Conservation (phyloP, 192 early-diverging fungal species). For the Gryganskiella cystojenkinii region DNA sequence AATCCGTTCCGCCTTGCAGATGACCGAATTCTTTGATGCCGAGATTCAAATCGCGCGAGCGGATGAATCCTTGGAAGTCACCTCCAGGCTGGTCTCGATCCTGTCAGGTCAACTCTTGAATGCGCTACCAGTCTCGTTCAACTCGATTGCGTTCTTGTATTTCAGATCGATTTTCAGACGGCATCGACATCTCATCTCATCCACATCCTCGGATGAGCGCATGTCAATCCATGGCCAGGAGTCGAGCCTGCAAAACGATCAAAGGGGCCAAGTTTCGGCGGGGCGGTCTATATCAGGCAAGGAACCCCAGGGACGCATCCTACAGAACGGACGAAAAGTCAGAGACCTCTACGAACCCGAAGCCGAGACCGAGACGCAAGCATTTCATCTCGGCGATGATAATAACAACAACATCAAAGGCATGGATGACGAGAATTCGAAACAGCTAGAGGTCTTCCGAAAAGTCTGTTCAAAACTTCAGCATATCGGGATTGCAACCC, state of each 20-base stretch:
- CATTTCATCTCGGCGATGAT: too few relatives aligned
- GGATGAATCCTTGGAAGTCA: slow-evolving; percentile 21
- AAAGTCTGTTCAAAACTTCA: slow-evolving; percentile 25
- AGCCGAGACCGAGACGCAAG: too few relatives aligned
- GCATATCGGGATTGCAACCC: slow-evolving; percentile 31
- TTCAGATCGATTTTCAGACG: slow-evolving; percentile 31
- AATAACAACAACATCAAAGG: too few relatives aligned
- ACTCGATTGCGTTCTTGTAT: slow-evolving; percentile 31
- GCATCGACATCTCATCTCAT: too few relatives aligned
- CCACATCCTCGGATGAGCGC: too few relatives aligned
- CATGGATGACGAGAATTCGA: too few relatives aligned
- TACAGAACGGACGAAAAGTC: too few relatives aligned
- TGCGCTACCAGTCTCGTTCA: slow-evolving; percentile 30
- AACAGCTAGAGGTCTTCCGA: neutral
- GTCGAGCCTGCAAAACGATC: neutral
- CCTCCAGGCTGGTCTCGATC: slow-evolving; percentile 21
- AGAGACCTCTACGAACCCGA: too few relatives aligned
- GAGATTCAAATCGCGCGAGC: neutral
- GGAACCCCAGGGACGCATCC: too few relatives aligned
- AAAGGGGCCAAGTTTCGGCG: too few relatives aligned
- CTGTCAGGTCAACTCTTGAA: slow-evolving; percentile 29
- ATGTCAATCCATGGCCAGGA: too few relatives aligned
- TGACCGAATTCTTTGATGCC: slow-evolving; percentile 26
- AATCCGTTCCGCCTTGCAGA: slow-evolving; percentile 3
- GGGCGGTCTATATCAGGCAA: neutral